Evolutionary conservation across 805 yeast species (phyloP).

Genomic region (Candida nanaspora): DNA sequence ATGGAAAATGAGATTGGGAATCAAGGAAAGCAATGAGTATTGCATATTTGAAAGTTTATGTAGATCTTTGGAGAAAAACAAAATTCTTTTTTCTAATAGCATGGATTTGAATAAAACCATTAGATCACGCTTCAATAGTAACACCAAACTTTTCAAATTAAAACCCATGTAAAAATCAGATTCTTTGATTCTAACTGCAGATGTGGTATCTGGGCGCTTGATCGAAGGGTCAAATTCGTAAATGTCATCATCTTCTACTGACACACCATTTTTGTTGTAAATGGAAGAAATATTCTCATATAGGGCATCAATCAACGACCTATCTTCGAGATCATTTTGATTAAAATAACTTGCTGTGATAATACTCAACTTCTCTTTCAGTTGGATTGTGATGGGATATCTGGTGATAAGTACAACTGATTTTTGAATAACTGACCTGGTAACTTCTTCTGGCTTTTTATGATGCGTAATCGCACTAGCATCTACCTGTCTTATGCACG

Average conservation of each 20-base stretch:
- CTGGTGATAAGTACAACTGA: constrained; percentile 81
- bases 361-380: constrained; percentile 84
- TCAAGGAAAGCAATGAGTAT: constrained; percentile 72
- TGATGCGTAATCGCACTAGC: constrained; percentile 42
- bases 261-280: constrained; percentile 25
- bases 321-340: constrained; percentile 72
- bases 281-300: constrained; percentile 55
- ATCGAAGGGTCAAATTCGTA: constrained; percentile 12
- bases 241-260: constrained; percentile 23
- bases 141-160: constrained; percentile 57
- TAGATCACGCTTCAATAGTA: constrained; percentile 49
- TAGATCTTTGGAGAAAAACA: constrained; percentile 75
- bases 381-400: constrained; percentile 81
- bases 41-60: constrained; percentile 78
- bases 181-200: constrained; percentile 32
- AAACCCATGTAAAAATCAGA: constrained; percentile 67
- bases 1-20: constrained; percentile 72
- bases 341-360: constrained; percentile 81
- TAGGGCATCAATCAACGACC: constrained; percentile 56
- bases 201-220: constrained; percentile 2
- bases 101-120: constrained; percentile 70
- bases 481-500: constrained; percentile 82
- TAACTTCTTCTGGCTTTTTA: constrained; percentile 38
- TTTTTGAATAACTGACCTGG: constrained; percentile 86
- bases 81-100: constrained; percentile 62